These are phyloP conservation scores for Lactarius trivialis DNA, from an alignment of 768 basidiomycete genomes.

Conservation along the genomic window DNA sequence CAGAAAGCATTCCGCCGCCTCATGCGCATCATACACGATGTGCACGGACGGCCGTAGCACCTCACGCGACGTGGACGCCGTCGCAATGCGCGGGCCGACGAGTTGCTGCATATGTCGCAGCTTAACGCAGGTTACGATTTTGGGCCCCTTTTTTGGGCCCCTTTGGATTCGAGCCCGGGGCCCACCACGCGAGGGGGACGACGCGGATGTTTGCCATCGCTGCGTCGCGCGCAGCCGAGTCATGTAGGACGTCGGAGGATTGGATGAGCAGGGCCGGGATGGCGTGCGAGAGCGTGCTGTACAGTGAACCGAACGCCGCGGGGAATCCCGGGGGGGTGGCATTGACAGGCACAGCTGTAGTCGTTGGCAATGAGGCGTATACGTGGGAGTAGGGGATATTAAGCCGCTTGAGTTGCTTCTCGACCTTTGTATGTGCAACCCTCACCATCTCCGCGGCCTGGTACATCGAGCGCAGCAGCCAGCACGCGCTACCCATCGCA, in stretches of 20 bases:
- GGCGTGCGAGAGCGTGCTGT: slow-evolving; percentile 72
- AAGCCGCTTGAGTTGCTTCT: too few relatives aligned
- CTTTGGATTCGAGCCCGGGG: too few relatives aligned
- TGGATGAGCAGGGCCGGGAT: slow-evolving; percentile 82
- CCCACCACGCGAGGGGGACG: too few relatives aligned
- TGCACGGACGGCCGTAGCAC: too few relatives aligned
- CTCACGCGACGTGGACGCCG: too few relatives aligned
- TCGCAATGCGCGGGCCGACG: too few relatives aligned
- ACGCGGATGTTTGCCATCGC: slow-evolving; percentile 93
- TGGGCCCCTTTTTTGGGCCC: too few relatives aligned
- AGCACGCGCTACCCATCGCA: too few relatives aligned
- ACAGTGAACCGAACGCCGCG: slow-evolving; percentile 47
- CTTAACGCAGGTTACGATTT: too few relatives aligned
- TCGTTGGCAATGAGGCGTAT: slow-evolving; percentile 41
- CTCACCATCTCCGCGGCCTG: too few relatives aligned
- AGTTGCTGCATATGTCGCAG: too few relatives aligned
- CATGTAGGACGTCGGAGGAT: slow-evolving; percentile 75
- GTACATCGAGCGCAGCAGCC: too few relatives aligned
- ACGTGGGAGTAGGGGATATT: slow-evolving; percentile 74
- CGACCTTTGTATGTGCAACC: slow-evolving; percentile 85
- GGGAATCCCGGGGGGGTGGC: slow-evolving; percentile 26
- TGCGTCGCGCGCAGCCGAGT: slow-evolving; percentile 82
- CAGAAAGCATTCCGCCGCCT: slow-evolving; percentile 83
- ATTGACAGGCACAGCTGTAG: slow-evolving; percentile 29
- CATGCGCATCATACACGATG: slow-evolving; percentile 84